phyloP scores from a whole-genome alignment of 2,329 filamentous ascomycete species.

The Pseudogymnoascus sp. region DNA sequence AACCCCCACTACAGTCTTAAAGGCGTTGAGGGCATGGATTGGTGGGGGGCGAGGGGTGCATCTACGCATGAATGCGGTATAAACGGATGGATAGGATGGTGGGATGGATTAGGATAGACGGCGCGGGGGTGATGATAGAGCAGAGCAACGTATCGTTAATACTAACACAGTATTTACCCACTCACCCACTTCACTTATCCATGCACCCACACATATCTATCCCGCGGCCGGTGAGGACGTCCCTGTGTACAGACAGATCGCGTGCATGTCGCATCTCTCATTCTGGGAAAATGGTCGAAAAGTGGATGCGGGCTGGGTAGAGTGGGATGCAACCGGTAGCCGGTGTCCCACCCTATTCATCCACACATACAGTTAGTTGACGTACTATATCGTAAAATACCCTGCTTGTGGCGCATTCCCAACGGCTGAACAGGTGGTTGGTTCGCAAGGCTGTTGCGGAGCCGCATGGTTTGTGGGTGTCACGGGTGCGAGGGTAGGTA shows the following conservation, averaged over 20 bases:
- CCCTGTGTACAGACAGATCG: background rate
- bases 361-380: background rate
- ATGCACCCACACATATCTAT: background rate
- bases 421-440: background rate
- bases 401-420: background rate
- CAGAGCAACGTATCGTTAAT: background rate
- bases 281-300: too few relatives aligned
- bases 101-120: background rate
- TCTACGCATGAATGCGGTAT: background rate
- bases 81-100: background rate
- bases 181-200: background rate
- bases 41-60: background rate
- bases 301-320: background rate
- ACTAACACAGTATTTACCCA: constrained; percentile 1
- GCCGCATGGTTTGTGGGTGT: background rate
- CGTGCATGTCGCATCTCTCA: background rate
- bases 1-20: background rate
- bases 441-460: background rate
- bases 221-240: background rate
- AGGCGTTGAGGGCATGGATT: background rate
- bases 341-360: background rate
- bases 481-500: too few relatives aligned
- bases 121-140: background rate
- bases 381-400: background rate
- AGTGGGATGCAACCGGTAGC: too few relatives aligned